Base-by-base conservation (phyloP, 441 rosid species). In the Viola pubescens region DNA sequence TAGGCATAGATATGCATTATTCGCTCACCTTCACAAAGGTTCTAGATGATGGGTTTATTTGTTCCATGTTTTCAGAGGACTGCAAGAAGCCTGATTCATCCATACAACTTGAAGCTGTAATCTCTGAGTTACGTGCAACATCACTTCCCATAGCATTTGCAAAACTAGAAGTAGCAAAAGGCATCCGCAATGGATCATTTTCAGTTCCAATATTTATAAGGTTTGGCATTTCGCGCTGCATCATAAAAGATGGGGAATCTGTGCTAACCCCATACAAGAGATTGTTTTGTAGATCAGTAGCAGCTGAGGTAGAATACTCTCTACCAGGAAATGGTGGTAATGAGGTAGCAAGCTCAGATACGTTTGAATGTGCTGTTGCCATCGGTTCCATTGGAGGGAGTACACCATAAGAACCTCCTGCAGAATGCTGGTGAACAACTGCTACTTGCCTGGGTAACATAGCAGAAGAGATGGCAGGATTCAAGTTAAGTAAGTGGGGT, bases 1-100 rank as follows among this genome's bases (percentile, higher is more conserved):
- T 26, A 26, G 7, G 34, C 38, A 52, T n/a, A 26, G 11, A 26
- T 9, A 42, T 14, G 59, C 6, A 9, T 40, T 12, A n/a, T 6
- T 14, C 34, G 11, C 37, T 66, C 63, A 78, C 82, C 82, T 78
- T 78, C 60, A 78, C 78, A 68, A 78, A 78, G 68, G 72, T 75
- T 73, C 67, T 60, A 47, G 60, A 40, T 8, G 68, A 62, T 48
- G 76, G 61, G 64, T 75, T 78, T 26, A 57, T 69, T 62, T 68
- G 78, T 34, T 68, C 73, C 67, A 61, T 65, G 55, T 75, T 73
- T 49, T 75, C 82, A 39, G 76, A 61, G 12, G 77, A 59, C 54
- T 73, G 80, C 69, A 73, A 62, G 61, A 78, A 75, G 56, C 77
- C 80, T 1, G 82, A 66, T 62, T 73, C 78, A 12, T 70, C 74